phyloP scores from a whole-genome alignment of 768 basidiomycete genomes.

The Leccinum disarticulatum region DNA sequence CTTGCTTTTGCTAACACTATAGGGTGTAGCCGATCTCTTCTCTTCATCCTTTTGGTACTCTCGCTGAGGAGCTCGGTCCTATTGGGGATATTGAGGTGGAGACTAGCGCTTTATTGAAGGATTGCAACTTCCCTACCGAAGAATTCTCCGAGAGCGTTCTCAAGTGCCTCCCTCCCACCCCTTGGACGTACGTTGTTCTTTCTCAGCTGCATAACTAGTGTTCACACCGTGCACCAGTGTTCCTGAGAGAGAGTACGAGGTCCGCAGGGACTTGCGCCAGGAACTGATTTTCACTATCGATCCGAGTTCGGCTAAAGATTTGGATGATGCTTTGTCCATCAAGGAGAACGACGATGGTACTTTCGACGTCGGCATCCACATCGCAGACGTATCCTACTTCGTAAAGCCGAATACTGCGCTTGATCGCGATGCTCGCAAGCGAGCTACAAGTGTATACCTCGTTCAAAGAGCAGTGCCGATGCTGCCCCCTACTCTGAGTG shows the following conservation, averaged over 20 bases:
- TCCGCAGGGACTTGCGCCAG: slow-evolving; percentile 83
- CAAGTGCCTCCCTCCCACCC: slow-evolving; percentile 75
- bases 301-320: slow-evolving; percentile 82
- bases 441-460: slow-evolving; percentile 96
- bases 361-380: slow-evolving; percentile 90
- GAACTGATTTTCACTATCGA: slow-evolving; percentile 94
- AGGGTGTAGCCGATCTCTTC: slow-evolving; percentile 80
- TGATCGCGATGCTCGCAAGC: slow-evolving; percentile 96
- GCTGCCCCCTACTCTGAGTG: slow-evolving; percentile 91
- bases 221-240: slow-evolving; percentile 48
- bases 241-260: slow-evolving; percentile 84
- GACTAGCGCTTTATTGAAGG: slow-evolving; percentile 94
- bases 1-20: slow-evolving; percentile 18
- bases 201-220: background rate
- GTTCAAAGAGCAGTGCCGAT: slow-evolving; percentile 96
- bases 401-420: slow-evolving; percentile 94
- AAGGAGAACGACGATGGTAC: slow-evolving; percentile 89
- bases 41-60: slow-evolving; percentile 96
- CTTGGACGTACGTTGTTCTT: slow-evolving; percentile 71
- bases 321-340: slow-evolving; percentile 94
- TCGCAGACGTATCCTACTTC: slow-evolving; percentile 96
- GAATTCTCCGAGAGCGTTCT: slow-evolving; percentile 94
- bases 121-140: slow-evolving; percentile 98
- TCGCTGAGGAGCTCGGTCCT: slow-evolving; percentile 96
- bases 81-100: slow-evolving; percentile 99